A percentile compares a stretch with the other conserved stretches of the same genome.
Evolutionary conservation across 257 asterid genomes (phyloP).

Genomic region (Fraxinus anomala): DNA sequence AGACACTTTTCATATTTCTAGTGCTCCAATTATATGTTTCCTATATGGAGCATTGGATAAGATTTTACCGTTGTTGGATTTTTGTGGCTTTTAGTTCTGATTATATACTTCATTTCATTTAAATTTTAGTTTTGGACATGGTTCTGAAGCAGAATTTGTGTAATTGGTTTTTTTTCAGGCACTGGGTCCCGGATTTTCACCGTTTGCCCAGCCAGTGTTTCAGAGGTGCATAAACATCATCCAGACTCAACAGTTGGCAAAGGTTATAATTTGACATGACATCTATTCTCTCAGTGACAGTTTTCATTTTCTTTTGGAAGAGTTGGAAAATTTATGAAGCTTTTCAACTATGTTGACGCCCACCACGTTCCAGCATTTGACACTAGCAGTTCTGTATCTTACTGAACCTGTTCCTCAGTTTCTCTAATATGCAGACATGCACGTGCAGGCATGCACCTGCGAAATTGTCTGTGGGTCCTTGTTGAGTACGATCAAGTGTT

Average conservation of each 20-base stretch:
- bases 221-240: slow-evolving; percentile 95
- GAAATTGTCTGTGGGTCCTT: not conserved
- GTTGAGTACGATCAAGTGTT: not conserved
- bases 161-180: slow-evolving; percentile 62
- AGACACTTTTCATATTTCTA: not conserved
- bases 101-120: not conserved
- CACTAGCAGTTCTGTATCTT: not conserved
- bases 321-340: not conserved
- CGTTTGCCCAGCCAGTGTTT: slow-evolving; percentile 88
- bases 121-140: not conserved
- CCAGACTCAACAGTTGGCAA: slow-evolving; percentile 91
- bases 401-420: not conserved
- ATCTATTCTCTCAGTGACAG: slow-evolving; percentile 18
- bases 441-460: not conserved
- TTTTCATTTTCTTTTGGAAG: slow-evolving; percentile 3
- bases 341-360: not conserved
- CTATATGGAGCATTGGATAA: not conserved
- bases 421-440: not conserved
- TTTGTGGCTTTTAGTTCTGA: not conserved
- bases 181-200: slow-evolving; percentile 79
- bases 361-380: not conserved
- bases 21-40: not conserved
- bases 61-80: not conserved
- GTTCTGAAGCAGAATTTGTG: not conserved
- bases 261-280: slow-evolving; percentile 53